Conservation (phyloP, 2,329 filamentous ascomycete genomes). For the Didymella pomorum region DNA sequence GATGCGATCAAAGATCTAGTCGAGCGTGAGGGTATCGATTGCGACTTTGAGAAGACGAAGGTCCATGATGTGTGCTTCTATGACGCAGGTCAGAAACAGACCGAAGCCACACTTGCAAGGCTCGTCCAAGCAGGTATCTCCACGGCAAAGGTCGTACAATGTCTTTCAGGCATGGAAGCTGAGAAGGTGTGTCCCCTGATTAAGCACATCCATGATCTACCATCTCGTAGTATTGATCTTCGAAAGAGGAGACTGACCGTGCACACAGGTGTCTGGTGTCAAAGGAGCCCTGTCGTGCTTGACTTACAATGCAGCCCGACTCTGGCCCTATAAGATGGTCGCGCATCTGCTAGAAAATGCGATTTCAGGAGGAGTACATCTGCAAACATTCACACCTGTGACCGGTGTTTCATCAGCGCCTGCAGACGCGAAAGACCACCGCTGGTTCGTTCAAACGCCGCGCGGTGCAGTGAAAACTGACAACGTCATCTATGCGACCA, state of each 20-base stretch:
- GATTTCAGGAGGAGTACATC: background rate
- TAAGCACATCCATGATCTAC: no score
- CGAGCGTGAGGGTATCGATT: background rate
- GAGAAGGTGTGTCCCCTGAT: background rate
- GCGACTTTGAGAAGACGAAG: background rate
- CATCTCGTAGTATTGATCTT: no score
- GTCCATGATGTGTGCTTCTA: background rate
- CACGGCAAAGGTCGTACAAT: background rate
- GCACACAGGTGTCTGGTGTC: background rate
- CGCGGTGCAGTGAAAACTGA: background rate
- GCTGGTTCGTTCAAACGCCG: background rate
- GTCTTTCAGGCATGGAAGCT: background rate
- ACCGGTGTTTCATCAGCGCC: background rate
- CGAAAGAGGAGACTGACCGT: background rate
- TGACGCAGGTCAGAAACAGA: background rate
- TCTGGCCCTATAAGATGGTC: background rate
- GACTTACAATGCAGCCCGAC: background rate
- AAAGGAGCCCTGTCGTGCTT: background rate
- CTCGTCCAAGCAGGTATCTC: background rate
- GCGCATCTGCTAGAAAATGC: background rate
- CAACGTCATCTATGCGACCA: background rate
- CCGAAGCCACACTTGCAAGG: background rate
- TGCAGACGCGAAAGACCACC: background rate
- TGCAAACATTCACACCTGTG: background rate
- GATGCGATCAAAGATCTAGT: background rate